A percentile compares a stretch with the other conserved stretches of the same genome.
phyloP scores from a whole-genome alignment of 176 grass and related monocot species.

The Calamus simplicifolius region DNA sequence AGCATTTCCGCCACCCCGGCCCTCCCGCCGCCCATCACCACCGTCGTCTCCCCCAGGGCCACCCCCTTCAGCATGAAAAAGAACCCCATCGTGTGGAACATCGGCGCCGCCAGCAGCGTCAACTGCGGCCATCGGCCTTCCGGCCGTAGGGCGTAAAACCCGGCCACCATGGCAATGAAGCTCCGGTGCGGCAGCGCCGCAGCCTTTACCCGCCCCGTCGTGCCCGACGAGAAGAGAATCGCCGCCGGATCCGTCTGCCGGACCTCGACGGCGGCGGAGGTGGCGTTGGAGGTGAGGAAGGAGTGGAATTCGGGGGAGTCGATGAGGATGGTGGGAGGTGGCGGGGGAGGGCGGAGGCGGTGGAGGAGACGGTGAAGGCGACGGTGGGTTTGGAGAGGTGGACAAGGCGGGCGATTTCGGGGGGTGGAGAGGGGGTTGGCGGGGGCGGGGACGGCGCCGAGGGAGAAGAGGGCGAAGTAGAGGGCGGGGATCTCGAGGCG shows the following conservation, averaged over 20 bases:
- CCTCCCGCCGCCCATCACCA: constrained; percentile 5
- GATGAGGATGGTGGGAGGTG: neutral
- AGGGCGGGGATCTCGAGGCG: constrained; percentile 2
- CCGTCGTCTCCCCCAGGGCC: constrained; percentile 12
- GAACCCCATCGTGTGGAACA: constrained; percentile 31
- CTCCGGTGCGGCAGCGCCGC: constrained; percentile 20
- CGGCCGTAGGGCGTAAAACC: neutral
- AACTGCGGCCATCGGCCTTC: neutral
- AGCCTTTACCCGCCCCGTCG: constrained; percentile 31
- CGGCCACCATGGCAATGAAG: constrained; percentile 19
- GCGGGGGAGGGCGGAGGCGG: neutral
- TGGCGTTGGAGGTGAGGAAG: neutral
- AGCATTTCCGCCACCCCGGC: constrained; percentile 6
- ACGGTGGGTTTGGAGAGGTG: neutral
- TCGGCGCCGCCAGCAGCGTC: constrained; percentile 10
- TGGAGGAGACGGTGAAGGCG: constrained; percentile 1
- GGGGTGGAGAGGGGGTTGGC: constrained; percentile 6
- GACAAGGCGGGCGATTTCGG: neutral
- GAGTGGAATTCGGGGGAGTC: neutral
- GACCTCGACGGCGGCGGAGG: neutral
- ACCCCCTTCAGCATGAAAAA: constrained; percentile 9
- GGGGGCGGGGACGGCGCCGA: neutral
- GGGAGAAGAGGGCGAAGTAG: neutral
- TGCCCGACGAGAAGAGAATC: constrained; percentile 34
- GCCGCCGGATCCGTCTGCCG: constrained; percentile 22